Conservation (phyloP, 2,329 filamentous ascomycete species). For the Pestalotiopsis sp. region DNA sequence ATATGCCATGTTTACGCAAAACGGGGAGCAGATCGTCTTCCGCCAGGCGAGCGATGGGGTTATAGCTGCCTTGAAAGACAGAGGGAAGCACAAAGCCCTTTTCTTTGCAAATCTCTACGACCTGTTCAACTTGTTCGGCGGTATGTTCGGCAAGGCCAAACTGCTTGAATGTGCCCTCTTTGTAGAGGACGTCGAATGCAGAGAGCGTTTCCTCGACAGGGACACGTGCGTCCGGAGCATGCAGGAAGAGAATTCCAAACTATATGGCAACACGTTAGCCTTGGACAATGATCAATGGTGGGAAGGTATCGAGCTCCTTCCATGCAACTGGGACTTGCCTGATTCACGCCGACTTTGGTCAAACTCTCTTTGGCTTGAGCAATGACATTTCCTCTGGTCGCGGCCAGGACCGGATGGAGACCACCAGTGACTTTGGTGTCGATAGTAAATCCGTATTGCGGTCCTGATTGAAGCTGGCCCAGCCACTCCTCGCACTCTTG, state of each 20-base stretch:
- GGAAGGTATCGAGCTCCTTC: too few relatives aligned
- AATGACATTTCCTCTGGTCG: neutral
- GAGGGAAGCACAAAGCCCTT: constrained; percentile 22
- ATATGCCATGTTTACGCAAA: constrained; percentile 6
- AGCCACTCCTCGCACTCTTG: neutral
- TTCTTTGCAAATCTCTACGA: constrained; percentile 65
- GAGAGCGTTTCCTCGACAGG: constrained; percentile 3
- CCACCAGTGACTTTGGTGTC: constrained; percentile 5
- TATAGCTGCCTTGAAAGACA: constrained; percentile 11
- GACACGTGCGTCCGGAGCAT: neutral
- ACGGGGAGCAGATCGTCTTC: constrained; percentile 1
- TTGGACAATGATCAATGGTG: too few relatives aligned
- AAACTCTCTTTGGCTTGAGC: neutral
- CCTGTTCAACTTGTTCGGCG: neutral
- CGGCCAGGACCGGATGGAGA: neutral
- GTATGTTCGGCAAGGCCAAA: constrained; percentile 4
- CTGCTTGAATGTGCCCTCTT: constrained; percentile 12
- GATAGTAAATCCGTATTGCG: neutral
- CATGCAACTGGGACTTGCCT: neutral
- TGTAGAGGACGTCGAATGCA: constrained; percentile 8
- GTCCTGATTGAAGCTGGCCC: neutral
- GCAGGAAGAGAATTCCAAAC: neutral
- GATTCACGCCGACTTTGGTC: neutral
- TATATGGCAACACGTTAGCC: neutral
- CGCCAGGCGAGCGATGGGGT: neutral